Evolutionary conservation across 2,329 filamentous ascomycete species (phyloP), one percentile per base, ranked within the genome.

Genomic region (Aspergillus sp.): DNA sequence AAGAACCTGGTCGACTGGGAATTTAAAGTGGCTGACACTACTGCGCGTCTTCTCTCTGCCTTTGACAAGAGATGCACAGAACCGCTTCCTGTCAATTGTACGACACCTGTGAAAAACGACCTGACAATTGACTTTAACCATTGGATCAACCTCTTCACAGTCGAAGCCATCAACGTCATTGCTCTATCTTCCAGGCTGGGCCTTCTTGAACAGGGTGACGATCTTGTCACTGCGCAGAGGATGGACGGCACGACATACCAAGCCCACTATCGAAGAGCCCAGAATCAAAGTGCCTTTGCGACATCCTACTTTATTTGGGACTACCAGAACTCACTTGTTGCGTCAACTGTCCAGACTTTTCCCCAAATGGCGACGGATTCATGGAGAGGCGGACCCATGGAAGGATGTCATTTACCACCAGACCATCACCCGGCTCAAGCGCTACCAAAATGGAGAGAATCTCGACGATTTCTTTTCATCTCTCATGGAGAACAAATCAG

Each of bases 381-480:
- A 69, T 6, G 75, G 76, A 54, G 77, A 83, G 61, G 84, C 74
- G 28, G 69, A 79, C 28, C 75, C 78, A 49, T 84, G 76, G 78
- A 73, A 83, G 22, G 81, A 77, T 25, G 81, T 84, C 53, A 77
- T 82, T 0, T 73, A 77, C n/a, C 78, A 81, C 54, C 80, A 80
- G 4, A 76, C 82, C 0, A 74, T 72, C 17, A 64, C 49, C 3
- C 66, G 65, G 25, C 63, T 71, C 8, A 48, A 69, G 4, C 64
- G 66, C 22, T 68, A 71, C 52, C 51, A 76, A 17, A 72, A 71
- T 0, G 83, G 83, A 15, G 84, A 87, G 69, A 82, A 82, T 61
- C 75, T 86, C 0, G 80, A 84, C 55, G 85, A 87, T 65, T 86
- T 87, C 71, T 86, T 87, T 74, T 74, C 80, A 50, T 74, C 77